Conservation (phyloP, 768 basidiomycete genomes). For the Crepidotus variabilis region DNA sequence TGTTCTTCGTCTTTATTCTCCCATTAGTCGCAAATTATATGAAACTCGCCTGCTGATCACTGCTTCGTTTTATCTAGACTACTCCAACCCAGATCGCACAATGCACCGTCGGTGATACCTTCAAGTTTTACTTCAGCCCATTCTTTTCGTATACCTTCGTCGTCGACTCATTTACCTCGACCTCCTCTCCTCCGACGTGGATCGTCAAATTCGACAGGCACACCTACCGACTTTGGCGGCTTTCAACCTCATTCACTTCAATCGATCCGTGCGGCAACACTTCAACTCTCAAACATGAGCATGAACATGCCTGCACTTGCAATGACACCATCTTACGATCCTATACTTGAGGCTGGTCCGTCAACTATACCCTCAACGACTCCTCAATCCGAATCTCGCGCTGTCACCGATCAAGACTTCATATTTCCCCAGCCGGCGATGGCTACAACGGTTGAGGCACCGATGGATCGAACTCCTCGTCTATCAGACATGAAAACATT, state of each 20-base stretch:
- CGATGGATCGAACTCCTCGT: not conserved
- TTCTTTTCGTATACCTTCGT: not conserved
- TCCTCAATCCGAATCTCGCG: not conserved
- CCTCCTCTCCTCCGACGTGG: slow-evolving; percentile 1
- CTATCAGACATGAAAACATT: not conserved
- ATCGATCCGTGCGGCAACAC: slow-evolving; percentile 62
- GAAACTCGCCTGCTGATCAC: slow-evolving; percentile 5
- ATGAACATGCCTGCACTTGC: slow-evolving; percentile 27
- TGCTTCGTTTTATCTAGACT: slow-evolving; percentile 31
- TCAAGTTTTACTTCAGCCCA: not conserved
- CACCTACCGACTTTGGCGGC: slow-evolving; percentile 2
- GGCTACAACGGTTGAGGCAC: not conserved
- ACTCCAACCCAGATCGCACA: slow-evolving; percentile 53
- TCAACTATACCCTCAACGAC: not conserved
- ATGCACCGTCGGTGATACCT: slow-evolving; percentile 26
- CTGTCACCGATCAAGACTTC: slow-evolving; percentile 11
- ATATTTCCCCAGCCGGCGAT: slow-evolving; percentile 18
- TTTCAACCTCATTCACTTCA: slow-evolving; percentile 50
- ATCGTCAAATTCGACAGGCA: slow-evolving; percentile 6
- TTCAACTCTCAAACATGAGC: slow-evolving; percentile 56
- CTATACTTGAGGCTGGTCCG: not conserved
- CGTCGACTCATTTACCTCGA: not conserved
- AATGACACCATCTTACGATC: slow-evolving; percentile 1
- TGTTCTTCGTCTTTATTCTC: slow-evolving; percentile 6
- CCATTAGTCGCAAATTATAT: slow-evolving; percentile 5